Conservation (phyloP, 2,329 filamentous ascomycete species). For the Pseudopithomyces chartarum region DNA sequence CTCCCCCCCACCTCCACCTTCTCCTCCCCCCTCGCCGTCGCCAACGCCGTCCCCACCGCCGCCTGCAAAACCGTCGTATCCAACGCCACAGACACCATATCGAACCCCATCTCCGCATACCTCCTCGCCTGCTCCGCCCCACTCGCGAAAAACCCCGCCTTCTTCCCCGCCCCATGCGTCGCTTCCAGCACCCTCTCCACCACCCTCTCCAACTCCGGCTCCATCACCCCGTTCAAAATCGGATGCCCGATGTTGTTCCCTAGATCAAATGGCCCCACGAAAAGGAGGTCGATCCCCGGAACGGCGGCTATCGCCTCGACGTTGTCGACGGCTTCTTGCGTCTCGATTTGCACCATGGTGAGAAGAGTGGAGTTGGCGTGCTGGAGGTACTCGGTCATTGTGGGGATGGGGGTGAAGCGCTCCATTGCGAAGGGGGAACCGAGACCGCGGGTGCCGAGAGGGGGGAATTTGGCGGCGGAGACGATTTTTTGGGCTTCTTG, state of each 20-base stretch:
- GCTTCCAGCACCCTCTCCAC: neutral
- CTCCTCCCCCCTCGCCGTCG: neutral
- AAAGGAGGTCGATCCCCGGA: neutral
- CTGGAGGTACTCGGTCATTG: neutral
- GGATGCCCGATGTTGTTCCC: neutral
- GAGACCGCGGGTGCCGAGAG: neutral
- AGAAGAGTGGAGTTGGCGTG: neutral
- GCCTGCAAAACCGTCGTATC: neutral
- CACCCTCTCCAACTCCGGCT: neutral
- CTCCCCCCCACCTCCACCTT: neutral
- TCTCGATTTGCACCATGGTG: constrained; percentile 1
- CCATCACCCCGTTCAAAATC: neutral
- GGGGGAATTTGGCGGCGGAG: neutral
- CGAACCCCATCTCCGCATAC: neutral
- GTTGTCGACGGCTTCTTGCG: neutral
- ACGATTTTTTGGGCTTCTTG: neutral
- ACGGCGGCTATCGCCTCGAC: neutral
- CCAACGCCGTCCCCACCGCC: neutral
- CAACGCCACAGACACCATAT: neutral
- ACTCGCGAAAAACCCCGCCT: neutral
- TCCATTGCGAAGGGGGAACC: neutral
- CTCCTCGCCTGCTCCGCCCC: neutral
- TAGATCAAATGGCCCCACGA: neutral
- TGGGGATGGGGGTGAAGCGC: neutral
- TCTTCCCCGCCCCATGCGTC: neutral